Percentiles rank a stretch among this genome's conserved stretches.
phyloP scores from a whole-genome alignment of 352 stramenopile genomes.

The Halophytophthora polymorphica region DNA sequence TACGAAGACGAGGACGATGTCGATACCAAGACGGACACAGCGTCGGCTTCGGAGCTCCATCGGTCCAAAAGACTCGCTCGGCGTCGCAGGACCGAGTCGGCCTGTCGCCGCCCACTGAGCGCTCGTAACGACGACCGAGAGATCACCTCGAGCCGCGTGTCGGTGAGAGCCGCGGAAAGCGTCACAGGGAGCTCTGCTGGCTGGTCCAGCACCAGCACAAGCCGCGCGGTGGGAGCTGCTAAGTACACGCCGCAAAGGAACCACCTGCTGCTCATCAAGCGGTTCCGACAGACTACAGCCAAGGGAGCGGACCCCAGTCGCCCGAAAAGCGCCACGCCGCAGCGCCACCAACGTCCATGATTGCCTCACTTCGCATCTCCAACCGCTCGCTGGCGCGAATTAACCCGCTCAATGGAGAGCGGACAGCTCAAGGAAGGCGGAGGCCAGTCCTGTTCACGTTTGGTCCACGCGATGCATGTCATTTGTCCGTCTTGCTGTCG shows the following conservation, averaged over 20 bases:
- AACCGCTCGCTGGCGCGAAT: too few relatives aligned
- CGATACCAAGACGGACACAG: slow-evolving; percentile 15
- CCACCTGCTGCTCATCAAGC: slow-evolving; percentile 53
- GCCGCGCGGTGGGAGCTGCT: slow-evolving; percentile 31
- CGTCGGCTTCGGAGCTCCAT: slow-evolving; percentile 13
- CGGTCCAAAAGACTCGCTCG: slow-evolving; percentile 11
- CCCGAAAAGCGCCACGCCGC: slow-evolving; percentile 10
- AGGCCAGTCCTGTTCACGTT: too few relatives aligned
- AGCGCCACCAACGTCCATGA: slow-evolving; percentile 17
- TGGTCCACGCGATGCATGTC: too few relatives aligned
- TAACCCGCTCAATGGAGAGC: background rate
- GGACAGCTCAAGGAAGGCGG: background rate
- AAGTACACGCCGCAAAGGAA: slow-evolving; percentile 62
- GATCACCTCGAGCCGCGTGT: slow-evolving; percentile 19
- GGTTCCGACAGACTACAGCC: slow-evolving; percentile 40
- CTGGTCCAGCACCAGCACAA: slow-evolving; percentile 10
- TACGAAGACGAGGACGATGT: slow-evolving; percentile 44
- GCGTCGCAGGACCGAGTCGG: slow-evolving; percentile 17
- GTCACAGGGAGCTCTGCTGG: slow-evolving; percentile 18
- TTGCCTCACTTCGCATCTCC: background rate
- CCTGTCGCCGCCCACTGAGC: slow-evolving; percentile 6
- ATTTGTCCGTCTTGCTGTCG: too few relatives aligned
- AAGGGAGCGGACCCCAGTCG: slow-evolving; percentile 15
- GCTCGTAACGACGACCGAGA: slow-evolving; percentile 4
- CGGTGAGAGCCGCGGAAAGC: slow-evolving; percentile 28